A percentile compares a stretch with the other conserved stretches of the same genome.
These are phyloP conservation scores for Brasenia schreberi DNA, from an alignment of 164 flowering plant species.

Conservation along the genomic window DNA sequence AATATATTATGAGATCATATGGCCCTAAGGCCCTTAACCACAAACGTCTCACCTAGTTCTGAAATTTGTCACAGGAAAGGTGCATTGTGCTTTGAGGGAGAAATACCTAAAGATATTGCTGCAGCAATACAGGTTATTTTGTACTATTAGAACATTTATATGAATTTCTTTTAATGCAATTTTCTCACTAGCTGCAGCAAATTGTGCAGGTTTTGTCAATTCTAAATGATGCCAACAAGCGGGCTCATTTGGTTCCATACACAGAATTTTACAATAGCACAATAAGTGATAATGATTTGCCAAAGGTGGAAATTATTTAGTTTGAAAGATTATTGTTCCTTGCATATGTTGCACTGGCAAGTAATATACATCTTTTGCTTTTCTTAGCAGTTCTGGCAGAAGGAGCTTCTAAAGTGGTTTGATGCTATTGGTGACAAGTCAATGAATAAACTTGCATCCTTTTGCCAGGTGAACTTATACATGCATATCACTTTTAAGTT, in stretches of 20 bases:
- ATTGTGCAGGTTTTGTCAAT: slow-evolving; percentile 1
- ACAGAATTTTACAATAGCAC: slow-evolving; percentile 1
- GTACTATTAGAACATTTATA: not conserved
- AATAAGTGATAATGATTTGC: not conserved
- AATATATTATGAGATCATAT: not conserved
- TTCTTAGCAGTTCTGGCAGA: slow-evolving; percentile 1
- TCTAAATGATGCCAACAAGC: not conserved
- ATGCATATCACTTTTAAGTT: not conserved
- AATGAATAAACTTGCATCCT: not conserved
- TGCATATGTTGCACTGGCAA: too few relatives aligned
- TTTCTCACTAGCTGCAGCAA: too few relatives aligned
- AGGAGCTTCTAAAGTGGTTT: not conserved
- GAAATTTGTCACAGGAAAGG: not conserved
- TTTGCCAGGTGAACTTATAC: not conserved
- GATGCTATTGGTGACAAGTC: not conserved
- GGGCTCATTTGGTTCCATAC: not conserved
- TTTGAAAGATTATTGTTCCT: too few relatives aligned
- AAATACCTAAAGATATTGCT: not conserved
- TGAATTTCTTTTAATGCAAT: too few relatives aligned
- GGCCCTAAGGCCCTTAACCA: not conserved
- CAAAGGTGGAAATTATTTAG: not conserved
- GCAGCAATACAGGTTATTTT: not conserved
- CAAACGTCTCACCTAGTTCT: not conserved
- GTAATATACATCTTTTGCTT: too few relatives aligned
- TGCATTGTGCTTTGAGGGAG: not conserved